A percentile compares a stretch with the other conserved stretches of the same genome.
phyloP scores from a whole-genome alignment of 108 stramenopile genomes.

The Cylindrotheca closterium region DNA sequence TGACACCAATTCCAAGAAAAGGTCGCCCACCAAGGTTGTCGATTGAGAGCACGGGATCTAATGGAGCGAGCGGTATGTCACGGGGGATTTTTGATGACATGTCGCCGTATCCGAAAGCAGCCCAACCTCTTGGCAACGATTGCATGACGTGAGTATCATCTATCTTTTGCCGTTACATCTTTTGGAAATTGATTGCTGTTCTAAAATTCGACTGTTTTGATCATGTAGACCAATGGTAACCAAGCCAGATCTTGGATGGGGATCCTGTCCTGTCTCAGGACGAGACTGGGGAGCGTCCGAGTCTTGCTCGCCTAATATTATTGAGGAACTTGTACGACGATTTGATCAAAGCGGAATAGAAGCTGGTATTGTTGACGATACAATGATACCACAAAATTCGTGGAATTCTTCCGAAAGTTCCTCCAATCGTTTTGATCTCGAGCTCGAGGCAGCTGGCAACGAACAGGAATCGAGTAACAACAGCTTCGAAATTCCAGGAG shows the following conservation, averaged over 20 bases:
- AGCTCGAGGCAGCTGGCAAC: conserved; percentile 22
- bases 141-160: conserved; percentile 15
- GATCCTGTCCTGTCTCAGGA: conserved; percentile 63
- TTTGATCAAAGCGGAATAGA: conserved; percentile 41
- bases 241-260: conserved; percentile 51
- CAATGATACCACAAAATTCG: too few species aligned
- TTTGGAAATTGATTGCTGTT: background rate
- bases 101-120: conserved; percentile 16
- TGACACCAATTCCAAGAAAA: conserved; percentile 21
- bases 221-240: conserved; percentile 54
- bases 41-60: conserved; percentile 7
- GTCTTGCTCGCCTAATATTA: conserved; percentile 32
- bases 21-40: conserved; percentile 31
- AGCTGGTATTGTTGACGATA: background rate
- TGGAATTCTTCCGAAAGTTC: too few species aligned
- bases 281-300: conserved; percentile 78
- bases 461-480: background rate
- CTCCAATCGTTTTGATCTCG: conserved; percentile 7
- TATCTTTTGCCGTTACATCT: background rate
- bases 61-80: background rate
- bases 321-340: conserved; percentile 32
- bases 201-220: conserved; percentile 13
- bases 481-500: background rate
- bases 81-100: background rate
- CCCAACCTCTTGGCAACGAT: too few species aligned